Evolutionary conservation across 345 rosid genomes (phyloP), one percentile per base, ranked within the genome.

Genomic region (Eutrema heterophyllum): DNA sequence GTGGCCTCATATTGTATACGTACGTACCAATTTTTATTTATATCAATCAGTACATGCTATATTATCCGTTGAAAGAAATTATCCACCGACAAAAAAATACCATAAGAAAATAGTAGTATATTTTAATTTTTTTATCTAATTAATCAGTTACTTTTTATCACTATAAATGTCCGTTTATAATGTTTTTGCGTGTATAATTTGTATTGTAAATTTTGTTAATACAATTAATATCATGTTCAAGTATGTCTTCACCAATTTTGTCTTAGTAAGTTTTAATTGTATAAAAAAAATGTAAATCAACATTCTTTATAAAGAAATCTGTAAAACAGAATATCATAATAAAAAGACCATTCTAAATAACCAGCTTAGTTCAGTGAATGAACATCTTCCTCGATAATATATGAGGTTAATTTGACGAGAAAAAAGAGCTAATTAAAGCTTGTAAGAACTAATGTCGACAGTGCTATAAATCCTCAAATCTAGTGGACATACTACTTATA

Each of bases 391-490:
- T 74, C 68, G 46, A 50, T 67, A 40, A 16, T 41, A 59, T 50
- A 67, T 40, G 59, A 64, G 57, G 24, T 57, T 7, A 46, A 46
- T 48, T 9, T 15, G n/a, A 41, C 33, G 30, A 39, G n/a, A 38
- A 9, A 8, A 39, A 50, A 36, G 36, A 43, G 13, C 11, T 38
- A 54, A 51, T 33, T 54, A 46, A 66, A 38, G 49, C 24, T 46
- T 73, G 72, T 73, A 48, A 74, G 66, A 74, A 50, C 62, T 58
- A 49, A 59, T 75, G 78, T 68, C 68, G 73, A 59, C 61, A 59
- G 43, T 24, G 69, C 64, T 43, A 41, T 67, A 35, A 68, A 61
- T 68, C 32, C 39, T 68, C 56, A 68, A 60, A 75, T 60, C 79
- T 50, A 75, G 73, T 59, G 56, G 56, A 27, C 48, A 30, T 67